These are phyloP conservation scores for Nicotiana sylvestris DNA, from an alignment of 257 asterid genomes.

Conservation along the genomic window DNA sequence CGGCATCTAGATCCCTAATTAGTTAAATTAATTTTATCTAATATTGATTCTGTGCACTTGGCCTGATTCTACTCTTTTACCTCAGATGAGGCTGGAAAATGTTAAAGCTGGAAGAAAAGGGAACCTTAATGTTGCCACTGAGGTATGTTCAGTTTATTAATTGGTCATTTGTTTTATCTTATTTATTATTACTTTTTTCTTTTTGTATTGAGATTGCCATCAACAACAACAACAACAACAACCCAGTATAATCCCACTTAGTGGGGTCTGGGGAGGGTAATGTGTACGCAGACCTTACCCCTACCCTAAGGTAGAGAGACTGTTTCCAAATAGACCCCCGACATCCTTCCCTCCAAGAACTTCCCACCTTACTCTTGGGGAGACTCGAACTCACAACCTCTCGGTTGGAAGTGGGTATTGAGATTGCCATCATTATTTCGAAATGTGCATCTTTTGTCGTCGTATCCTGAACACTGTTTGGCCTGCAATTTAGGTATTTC, in stretches of 20 bases:
- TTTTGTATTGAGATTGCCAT: background rate
- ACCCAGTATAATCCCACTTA: no score
- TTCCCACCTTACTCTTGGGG: no score
- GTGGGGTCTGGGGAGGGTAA: no score
- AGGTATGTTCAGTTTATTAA: constrained; percentile 38
- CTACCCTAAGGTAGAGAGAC: no score
- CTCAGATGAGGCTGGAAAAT: constrained; percentile 86
- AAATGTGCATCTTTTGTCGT: background rate
- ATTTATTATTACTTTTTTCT: background rate
- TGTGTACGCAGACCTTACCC: no score
- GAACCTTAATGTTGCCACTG: constrained; percentile 80
- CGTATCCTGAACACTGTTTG: background rate
- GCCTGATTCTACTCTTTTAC: background rate
- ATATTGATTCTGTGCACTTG: background rate
- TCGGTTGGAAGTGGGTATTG: background rate
- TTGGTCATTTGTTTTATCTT: background rate
- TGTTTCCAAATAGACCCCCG: no score
- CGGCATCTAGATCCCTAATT: background rate
- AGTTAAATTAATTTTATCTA: background rate
- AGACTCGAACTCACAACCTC: no score
- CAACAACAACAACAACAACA: background rate
- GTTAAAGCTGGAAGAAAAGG: constrained; percentile 90
- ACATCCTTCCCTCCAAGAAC: no score
- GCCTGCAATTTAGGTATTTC: constrained; percentile 44
- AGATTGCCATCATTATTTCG: background rate